phyloP scores from a whole-genome alignment of 108 stramenopile genomes.

The Nannochloropsis oceanica region DNA sequence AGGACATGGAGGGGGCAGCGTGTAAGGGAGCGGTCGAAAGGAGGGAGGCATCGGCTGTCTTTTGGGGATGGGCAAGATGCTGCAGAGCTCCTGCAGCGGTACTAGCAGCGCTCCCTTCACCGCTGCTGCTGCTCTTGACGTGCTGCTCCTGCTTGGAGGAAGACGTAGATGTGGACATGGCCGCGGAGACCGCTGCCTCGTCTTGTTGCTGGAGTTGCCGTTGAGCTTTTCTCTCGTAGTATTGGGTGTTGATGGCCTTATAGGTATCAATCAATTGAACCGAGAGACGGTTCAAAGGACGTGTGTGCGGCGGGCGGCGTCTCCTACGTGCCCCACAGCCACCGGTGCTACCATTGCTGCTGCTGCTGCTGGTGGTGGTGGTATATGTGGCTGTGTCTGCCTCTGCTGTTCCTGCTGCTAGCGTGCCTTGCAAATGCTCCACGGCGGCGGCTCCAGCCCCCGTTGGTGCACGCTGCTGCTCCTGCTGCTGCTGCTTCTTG shows the following conservation, averaged over 20 bases:
- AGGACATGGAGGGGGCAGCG: background rate
- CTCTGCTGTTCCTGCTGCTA: too few relatives aligned
- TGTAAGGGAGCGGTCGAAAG: background rate
- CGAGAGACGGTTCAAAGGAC: background rate
- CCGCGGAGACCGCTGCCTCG: background rate
- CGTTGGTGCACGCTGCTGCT: too few relatives aligned
- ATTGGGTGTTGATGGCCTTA: conserved; percentile 17
- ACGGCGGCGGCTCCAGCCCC: too few relatives aligned
- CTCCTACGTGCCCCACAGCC: background rate
- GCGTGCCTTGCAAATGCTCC: too few relatives aligned
- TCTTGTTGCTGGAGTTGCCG: background rate
- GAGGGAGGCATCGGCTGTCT: background rate
- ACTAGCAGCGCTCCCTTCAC: background rate
- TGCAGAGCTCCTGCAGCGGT: background rate
- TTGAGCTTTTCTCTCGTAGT: background rate
- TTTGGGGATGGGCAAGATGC: background rate
- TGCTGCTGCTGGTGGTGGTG: background rate
- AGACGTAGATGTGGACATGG: background rate
- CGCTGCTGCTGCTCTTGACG: too few relatives aligned
- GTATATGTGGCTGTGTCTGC: too few relatives aligned
- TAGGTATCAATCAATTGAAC: conserved; percentile 17
- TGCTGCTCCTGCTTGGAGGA: too few relatives aligned
- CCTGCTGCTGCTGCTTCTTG: too few relatives aligned
- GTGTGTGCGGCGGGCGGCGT: background rate
- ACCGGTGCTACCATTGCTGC: background rate